Conservation (phyloP, 768 basidiomycete genomes). For the Boletus coccyginus region DNA sequence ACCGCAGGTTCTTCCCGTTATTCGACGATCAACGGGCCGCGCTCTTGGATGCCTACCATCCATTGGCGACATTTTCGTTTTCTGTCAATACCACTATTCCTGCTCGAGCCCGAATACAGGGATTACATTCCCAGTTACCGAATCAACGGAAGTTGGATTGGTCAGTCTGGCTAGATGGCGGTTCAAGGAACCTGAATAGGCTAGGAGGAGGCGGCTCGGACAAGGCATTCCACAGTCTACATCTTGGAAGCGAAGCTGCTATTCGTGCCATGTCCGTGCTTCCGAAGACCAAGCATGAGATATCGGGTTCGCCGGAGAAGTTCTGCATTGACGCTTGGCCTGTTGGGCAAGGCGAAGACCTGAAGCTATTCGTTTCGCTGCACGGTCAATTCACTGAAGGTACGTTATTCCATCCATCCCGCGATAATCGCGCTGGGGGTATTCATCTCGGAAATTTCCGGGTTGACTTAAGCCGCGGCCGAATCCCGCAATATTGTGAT, state of each 20-base stretch:
- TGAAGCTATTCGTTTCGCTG: constrained; percentile 64
- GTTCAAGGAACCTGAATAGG: constrained; percentile 77
- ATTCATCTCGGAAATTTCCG: constrained; percentile 16
- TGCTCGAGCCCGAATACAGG: constrained; percentile 69
- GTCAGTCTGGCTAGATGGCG: constrained; percentile 59
- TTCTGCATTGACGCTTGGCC: constrained; percentile 89
- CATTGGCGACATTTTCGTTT: constrained; percentile 88
- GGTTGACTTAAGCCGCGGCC: not conserved
- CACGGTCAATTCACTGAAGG: constrained; percentile 93
- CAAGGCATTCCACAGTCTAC: constrained; percentile 62
- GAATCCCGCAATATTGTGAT: constrained; percentile 8
- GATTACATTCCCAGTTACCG: constrained; percentile 66
- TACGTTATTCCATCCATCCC: constrained; percentile 37
- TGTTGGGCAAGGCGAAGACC: constrained; percentile 55
- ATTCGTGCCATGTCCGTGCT: constrained; percentile 58
- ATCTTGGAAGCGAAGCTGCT: constrained; percentile 66
- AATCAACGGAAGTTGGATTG: constrained; percentile 84
- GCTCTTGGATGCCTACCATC: constrained; percentile 74
- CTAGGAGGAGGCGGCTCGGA: constrained; percentile 61
- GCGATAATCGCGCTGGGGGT: constrained; percentile 7
- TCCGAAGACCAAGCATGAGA: constrained; percentile 81
- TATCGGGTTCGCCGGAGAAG: constrained; percentile 71
- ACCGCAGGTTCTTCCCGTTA: constrained; percentile 71
- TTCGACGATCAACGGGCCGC: constrained; percentile 75
- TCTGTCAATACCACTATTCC: constrained; percentile 84